phyloP scores from a whole-genome alignment of 371 early-diverging fungal genomes.

The Apophysomyces elegans region DNA sequence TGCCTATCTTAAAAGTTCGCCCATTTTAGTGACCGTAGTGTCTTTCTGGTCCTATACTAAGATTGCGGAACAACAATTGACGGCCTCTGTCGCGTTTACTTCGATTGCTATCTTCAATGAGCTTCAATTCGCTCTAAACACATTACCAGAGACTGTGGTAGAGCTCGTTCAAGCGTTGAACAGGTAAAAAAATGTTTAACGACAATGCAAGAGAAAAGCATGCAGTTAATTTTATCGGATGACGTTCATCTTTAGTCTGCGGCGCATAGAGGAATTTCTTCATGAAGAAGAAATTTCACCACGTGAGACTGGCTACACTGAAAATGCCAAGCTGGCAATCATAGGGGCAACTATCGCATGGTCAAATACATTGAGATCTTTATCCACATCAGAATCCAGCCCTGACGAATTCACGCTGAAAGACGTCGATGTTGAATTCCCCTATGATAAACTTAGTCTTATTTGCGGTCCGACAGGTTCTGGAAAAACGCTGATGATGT shows the following conservation, averaged over 20 bases:
- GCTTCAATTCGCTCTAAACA: slow-evolving; percentile 54
- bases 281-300: slow-evolving; percentile 67
- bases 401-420: slow-evolving; percentile 40
- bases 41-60: slow-evolving; percentile 58
- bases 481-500: slow-evolving; percentile 63
- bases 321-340: slow-evolving; percentile 36
- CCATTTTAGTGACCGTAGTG: slow-evolving; percentile 52
- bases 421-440: slow-evolving; percentile 55
- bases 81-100: slow-evolving; percentile 61
- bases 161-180: slow-evolving; percentile 27
- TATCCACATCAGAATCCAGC: slow-evolving; percentile 18
- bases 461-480: slow-evolving; percentile 67
- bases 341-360: slow-evolving; percentile 46
- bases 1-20: slow-evolving; percentile 30
- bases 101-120: slow-evolving; percentile 57
- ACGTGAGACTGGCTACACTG: slow-evolving; percentile 32
- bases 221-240: neutral
- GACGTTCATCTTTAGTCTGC: slow-evolving; percentile 19
- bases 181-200: slow-evolving; percentile 22
- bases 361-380: slow-evolving; percentile 5
- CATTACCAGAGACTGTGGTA: slow-evolving; percentile 53
- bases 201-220: neutral
- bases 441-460: slow-evolving; percentile 50
- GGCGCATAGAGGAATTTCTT: slow-evolving; percentile 71
- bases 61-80: slow-evolving; percentile 50